A percentile compares a stretch with the other conserved stretches of the same genome.
Conservation (phyloP, 169 alveolate species). For the Plasmodium sp. region DNA sequence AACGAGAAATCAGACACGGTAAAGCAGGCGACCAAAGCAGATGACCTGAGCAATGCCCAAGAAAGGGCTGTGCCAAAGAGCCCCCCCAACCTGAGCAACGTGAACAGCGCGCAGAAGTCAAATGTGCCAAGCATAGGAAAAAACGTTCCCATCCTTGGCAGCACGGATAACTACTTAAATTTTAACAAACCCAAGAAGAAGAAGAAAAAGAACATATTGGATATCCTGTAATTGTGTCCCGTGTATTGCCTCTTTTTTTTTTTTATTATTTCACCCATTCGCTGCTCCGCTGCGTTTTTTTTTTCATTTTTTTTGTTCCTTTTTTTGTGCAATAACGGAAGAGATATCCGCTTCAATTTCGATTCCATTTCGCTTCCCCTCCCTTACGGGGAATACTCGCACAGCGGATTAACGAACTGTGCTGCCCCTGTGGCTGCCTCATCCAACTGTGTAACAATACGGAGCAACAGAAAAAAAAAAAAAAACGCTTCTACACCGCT, state of each 20-base stretch:
- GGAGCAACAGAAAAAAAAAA: not conserved
- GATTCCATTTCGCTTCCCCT: not conserved
- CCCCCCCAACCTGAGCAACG: not conserved
- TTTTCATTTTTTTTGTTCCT: not conserved
- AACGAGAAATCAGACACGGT: not conserved
- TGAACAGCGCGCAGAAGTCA: not conserved
- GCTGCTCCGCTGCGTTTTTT: not conserved
- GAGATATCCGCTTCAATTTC: not conserved
- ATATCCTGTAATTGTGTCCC: conserved; percentile 16
- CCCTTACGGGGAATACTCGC: not conserved
- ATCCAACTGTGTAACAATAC: not conserved
- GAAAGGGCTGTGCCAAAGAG: not conserved
- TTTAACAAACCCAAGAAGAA: conserved; percentile 46
- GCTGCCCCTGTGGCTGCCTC: not conserved
- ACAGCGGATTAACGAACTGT: not conserved
- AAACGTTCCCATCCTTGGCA: not conserved
- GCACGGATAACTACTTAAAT: conserved; percentile 27
- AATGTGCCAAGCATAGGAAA: not conserved
- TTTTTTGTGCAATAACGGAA: not conserved
- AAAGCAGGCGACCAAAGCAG: not conserved
- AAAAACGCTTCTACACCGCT: not conserved
- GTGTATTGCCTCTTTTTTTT: not conserved
- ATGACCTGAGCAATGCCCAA: not conserved
- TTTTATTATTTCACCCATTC: not conserved
- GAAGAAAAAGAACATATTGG: conserved; percentile 42